These are phyloP conservation scores for Astrephomene gubernaculifera DNA, from an alignment of 139 green algal genomes.

Conservation along the genomic window DNA sequence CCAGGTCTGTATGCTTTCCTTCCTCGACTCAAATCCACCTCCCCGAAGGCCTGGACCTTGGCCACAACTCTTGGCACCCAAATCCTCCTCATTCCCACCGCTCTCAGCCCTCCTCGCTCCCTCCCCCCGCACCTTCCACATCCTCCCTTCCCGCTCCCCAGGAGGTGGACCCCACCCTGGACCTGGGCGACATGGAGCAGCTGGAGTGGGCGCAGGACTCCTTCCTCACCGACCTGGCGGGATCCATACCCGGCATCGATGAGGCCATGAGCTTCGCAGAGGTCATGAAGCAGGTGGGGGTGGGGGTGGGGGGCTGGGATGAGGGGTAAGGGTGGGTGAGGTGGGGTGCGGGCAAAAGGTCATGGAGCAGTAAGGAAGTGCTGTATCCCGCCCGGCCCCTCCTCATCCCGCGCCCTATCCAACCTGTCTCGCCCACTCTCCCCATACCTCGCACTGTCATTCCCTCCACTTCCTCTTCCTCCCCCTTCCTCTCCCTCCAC, in stretches of 20 bases:
- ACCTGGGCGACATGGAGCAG: conserved; percentile 76
- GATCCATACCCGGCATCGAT: conserved; percentile 96
- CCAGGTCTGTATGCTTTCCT: too few relatives aligned
- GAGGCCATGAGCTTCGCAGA: conserved; percentile 99
- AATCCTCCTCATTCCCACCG: too few relatives aligned
- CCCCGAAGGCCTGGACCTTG: too few relatives aligned
- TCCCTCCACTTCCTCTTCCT: not conserved
- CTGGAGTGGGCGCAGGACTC: conserved; percentile 67
- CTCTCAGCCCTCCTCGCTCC: not conserved
- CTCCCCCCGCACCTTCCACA: too few relatives aligned
- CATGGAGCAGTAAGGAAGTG: not conserved
- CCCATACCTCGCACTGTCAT: not conserved
- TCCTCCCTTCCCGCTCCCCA: conserved; percentile 49
- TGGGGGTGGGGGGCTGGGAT: not conserved
- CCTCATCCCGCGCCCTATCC: not conserved
- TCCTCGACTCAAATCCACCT: too few relatives aligned
- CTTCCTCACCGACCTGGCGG: conserved; percentile 89
- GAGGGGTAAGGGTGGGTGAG: not conserved
- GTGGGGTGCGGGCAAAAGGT: not conserved
- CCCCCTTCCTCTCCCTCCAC: not conserved
- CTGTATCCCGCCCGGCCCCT: not conserved
- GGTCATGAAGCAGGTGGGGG: conserved; percentile 93
- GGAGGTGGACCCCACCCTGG: conserved; percentile 94
- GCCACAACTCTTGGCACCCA: too few relatives aligned
- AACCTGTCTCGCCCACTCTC: not conserved